Conservation (phyloP, 208 protist genomes). For the Acanthamoeba triangularis region DNA sequence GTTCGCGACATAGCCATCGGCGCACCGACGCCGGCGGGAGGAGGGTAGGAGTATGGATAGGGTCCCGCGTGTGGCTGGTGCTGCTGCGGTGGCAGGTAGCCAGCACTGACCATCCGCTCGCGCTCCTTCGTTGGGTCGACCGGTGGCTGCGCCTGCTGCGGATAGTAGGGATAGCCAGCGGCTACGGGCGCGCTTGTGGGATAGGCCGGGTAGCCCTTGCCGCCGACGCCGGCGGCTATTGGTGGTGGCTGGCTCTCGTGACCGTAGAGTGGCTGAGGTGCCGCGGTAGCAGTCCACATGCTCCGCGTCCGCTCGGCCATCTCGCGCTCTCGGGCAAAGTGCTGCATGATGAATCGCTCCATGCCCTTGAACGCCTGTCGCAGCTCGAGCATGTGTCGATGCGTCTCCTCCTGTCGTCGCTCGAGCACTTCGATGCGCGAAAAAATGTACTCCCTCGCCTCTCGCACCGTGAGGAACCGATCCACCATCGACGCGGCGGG, state of each 20-base stretch:
- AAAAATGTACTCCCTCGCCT: constrained; percentile 44
- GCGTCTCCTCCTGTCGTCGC: constrained; percentile 51
- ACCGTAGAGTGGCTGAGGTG: constrained; percentile 4
- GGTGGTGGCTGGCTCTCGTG: not conserved
- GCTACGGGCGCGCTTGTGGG: not conserved
- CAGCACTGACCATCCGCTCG: not conserved
- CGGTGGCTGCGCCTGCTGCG: not conserved
- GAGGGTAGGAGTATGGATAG: not conserved
- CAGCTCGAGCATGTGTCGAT: constrained; percentile 60
- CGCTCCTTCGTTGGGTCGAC: not conserved
- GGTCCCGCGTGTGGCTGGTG: not conserved
- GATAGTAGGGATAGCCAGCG: not conserved
- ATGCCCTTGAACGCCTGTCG: constrained; percentile 37
- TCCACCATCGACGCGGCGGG: not conserved
- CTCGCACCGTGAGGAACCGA: constrained; percentile 35
- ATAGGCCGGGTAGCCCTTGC: not conserved
- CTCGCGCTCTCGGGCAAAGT: constrained; percentile 39
- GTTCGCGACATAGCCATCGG: not conserved
- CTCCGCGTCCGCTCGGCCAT: not conserved
- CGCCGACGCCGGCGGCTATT: not conserved
- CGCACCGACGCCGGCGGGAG: not conserved
- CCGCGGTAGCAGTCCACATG: not conserved
- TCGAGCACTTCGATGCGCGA: constrained; percentile 56
- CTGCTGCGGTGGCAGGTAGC: not conserved
- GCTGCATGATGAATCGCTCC: constrained; percentile 57